Percentiles rank a stretch among this genome's conserved stretches.
These are phyloP conservation scores for Poronia punctata DNA, from an alignment of 495 filamentous ascomycete genomes.

Conservation along the genomic window DNA sequence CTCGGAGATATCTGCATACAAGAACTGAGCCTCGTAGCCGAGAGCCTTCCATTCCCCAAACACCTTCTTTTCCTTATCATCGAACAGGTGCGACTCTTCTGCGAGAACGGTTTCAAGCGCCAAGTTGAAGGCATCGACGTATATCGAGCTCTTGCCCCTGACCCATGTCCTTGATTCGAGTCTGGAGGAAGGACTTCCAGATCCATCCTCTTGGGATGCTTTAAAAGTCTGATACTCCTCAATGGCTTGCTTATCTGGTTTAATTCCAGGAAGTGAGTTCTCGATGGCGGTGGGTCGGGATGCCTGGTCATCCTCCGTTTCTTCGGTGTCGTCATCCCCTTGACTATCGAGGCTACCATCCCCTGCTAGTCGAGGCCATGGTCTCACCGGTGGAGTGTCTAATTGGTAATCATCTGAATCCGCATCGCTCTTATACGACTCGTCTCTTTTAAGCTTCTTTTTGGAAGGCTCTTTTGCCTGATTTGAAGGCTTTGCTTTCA, in stretches of 20 bases:
- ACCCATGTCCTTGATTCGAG: constrained; percentile 38
- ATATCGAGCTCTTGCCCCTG: constrained; percentile 69
- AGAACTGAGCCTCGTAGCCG: constrained; percentile 82
- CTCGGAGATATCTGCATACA: constrained; percentile 47
- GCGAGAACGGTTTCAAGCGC: constrained; percentile 84
- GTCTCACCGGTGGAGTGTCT: constrained; percentile 5
- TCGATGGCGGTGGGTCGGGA: constrained; percentile 65
- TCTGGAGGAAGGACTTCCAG: constrained; percentile 30
- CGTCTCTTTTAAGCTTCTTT: constrained; percentile 29
- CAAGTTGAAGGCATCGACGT: constrained; percentile 95
- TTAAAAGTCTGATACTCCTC: constrained; percentile 65
- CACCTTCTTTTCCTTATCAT: constrained; percentile 67
- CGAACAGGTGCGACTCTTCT: constrained; percentile 84
- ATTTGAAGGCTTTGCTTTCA: constrained; percentile 1
- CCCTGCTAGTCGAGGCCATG: constrained; percentile 5
- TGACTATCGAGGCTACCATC: constrained; percentile 26
- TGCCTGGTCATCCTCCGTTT: constrained; percentile 25
- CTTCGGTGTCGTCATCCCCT: constrained; percentile 25
- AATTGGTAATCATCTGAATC: constrained; percentile 18
- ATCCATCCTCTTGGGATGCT: constrained; percentile 38
- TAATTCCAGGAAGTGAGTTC: constrained; percentile 61
- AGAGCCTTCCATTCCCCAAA: constrained; percentile 70
- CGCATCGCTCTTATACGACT: constrained; percentile 23
- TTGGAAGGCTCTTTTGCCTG: constrained; percentile 18
- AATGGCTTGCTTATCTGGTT: constrained; percentile 64